Conservation (phyloP, 2,329 filamentous ascomycete species). For the Pseudogymnoascus destructans region DNA sequence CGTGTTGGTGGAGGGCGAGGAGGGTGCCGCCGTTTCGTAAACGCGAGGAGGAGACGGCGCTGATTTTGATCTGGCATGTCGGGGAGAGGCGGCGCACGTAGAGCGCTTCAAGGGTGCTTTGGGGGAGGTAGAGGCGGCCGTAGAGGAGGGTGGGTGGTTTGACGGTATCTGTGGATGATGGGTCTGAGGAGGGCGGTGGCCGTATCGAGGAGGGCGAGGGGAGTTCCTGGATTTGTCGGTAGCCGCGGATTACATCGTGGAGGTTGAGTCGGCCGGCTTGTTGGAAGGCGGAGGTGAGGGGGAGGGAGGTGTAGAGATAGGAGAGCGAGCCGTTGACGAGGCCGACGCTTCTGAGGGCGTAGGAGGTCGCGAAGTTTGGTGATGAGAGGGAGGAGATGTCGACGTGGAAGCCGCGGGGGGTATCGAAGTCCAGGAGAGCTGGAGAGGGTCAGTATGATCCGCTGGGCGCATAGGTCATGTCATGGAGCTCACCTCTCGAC, state of each 20-base stretch:
- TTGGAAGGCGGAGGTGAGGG: constrained; percentile 46
- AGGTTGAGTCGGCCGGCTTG: constrained; percentile 66
- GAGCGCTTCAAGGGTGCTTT: constrained; percentile 74
- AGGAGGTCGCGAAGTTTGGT: constrained; percentile 86
- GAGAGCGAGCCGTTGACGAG: constrained; percentile 94
- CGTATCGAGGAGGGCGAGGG: constrained; percentile 35
- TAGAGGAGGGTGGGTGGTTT: constrained; percentile 52
- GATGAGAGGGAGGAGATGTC: constrained; percentile 85
- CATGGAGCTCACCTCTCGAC: constrained; percentile 48
- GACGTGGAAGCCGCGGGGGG: constrained; percentile 70
- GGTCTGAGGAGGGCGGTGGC: constrained; percentile 19
- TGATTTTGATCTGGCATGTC: constrained; percentile 66
- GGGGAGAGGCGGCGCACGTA: constrained; percentile 68
- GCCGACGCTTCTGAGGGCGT: constrained; percentile 78
- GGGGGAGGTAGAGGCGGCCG: constrained; percentile 68
- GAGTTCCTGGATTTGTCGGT: constrained; percentile 62
- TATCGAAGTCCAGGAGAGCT: constrained; percentile 81
- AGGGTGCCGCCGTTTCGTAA: constrained; percentile 66
- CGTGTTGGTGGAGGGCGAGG: constrained; percentile 63
- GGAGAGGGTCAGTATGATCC: constrained; percentile 17
- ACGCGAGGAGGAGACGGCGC: constrained; percentile 59
- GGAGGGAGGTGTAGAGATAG: constrained; percentile 85
- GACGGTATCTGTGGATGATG: constrained; percentile 25
- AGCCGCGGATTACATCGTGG: constrained; percentile 66
- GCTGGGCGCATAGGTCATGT: constrained; percentile 4